Base-by-base conservation (phyloP, 352 stramenopile genomes). In the Globisporangium nunn region DNA sequence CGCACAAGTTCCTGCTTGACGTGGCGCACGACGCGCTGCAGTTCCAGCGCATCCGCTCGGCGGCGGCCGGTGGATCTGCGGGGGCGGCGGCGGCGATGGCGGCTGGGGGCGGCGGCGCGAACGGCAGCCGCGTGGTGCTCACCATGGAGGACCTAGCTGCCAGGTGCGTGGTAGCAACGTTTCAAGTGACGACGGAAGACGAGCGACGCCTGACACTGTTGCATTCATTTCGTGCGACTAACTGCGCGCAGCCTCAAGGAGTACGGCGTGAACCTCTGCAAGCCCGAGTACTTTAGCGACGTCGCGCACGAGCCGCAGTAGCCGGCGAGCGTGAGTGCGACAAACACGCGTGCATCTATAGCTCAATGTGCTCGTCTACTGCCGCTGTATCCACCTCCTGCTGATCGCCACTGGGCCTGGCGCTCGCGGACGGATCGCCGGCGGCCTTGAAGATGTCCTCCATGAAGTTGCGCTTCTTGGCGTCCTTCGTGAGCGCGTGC, bases 1-100 rank as follows among this genome's bases (percentile, higher is more conserved):
- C 78, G 1, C 82, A 93, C 67, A 91, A 93, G 58, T 83, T 93
- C n/a, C 57, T 93, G 33, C 58, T 91, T 50, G 82, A 93, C 58
- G 82, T 91, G 23, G 75, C 73, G 1, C 82, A 91, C 52, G 82
- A 93, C 57, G 69, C 82, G 12, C 84, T 90, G 77, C 79, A 91
- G 67, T 88, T 79, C 62, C 82, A 91, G 53, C 76, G 80, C 30
- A 81, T 91, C 45, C 81, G 81, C 4, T 61, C 75, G 30, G 70
- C 84, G 29, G 54, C 49, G 11, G 35, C 84, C 18, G 55, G 48
- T 15, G 33, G 53, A 3, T 47, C 56, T 6, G 46, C 50, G 2
- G 41, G 48, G 6, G 37, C 60, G 1, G 48, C 67, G 1, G 31
- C 61, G 28, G 51, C 57, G 17, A 31, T 48, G 43, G 43, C 63